Evolutionary conservation across 768 basidiomycete species (phyloP).

Genomic region (Rhodotorula kratochvilovae): DNA sequence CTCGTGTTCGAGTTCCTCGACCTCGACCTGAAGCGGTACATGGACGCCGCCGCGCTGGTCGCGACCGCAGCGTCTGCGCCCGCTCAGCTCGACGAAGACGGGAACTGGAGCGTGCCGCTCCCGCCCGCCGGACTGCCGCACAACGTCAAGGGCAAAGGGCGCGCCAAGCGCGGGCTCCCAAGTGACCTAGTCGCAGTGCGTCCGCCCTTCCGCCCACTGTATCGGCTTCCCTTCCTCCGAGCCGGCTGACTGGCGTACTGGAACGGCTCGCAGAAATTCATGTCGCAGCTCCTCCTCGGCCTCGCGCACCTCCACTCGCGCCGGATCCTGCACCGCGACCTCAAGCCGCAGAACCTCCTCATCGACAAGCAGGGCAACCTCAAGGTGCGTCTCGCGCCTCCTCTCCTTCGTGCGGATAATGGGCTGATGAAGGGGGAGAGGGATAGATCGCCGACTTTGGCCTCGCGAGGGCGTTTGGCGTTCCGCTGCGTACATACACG

Average conservation of each 20-base stretch:
- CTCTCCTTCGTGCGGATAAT: too few relatives aligned
- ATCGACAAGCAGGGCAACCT: conserved; percentile 85
- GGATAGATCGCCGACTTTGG: conserved; percentile 73
- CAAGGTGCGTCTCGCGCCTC: conserved; percentile 58
- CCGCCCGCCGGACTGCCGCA: neutral
- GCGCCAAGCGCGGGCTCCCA: conserved; percentile 48
- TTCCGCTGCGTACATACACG: conserved; percentile 95
- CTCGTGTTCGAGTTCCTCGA: conserved; percentile 98
- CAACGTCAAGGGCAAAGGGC: conserved; percentile 22
- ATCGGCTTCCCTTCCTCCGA: neutral
- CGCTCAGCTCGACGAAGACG: neutral
- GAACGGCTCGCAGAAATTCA: conserved; percentile 70
- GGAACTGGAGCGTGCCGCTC: conserved; percentile 12
- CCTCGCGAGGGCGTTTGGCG: conserved; percentile 90
- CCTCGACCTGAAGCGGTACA: conserved; percentile 92
- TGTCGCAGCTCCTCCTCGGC: conserved; percentile 83
- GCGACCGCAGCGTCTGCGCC: neutral
- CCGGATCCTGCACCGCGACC: conserved; percentile 88
- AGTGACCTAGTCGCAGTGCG: conserved; percentile 78
- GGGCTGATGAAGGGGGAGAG: too few relatives aligned
- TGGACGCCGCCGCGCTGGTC: conserved; percentile 75
- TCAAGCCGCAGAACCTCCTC: conserved; percentile 80
- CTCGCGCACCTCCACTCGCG: conserved; percentile 92
- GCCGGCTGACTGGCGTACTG: neutral
- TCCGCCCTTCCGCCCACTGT: conserved; percentile 4